A percentile compares a stretch with the other conserved stretches of the same genome.
These are phyloP conservation scores for Chaetomium tenue DNA, from an alignment of 495 filamentous ascomycete species.

Conservation along the genomic window DNA sequence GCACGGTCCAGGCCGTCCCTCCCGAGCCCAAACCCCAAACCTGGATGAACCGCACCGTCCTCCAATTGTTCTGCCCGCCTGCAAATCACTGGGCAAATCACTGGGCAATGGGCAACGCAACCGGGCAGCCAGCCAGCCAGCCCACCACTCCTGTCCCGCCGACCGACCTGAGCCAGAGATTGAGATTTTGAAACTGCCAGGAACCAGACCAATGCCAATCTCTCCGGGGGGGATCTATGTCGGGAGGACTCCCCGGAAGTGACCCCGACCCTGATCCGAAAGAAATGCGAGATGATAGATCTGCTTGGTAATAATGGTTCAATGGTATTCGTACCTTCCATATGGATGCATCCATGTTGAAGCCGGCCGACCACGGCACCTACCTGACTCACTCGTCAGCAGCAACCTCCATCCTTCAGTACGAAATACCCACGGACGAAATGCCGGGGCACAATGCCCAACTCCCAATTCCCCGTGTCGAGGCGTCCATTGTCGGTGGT, in stretches of 20 bases:
- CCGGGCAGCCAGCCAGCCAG: too few species aligned
- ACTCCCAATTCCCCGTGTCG: neutral
- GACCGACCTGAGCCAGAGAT: neutral
- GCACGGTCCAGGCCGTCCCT: slow-evolving; percentile 12
- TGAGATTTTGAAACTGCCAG: neutral
- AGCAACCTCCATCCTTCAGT: too few species aligned
- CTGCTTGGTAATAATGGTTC: neutral
- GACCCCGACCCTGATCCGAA: neutral
- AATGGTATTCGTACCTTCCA: neutral
- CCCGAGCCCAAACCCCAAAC: neutral
- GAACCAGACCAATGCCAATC: neutral
- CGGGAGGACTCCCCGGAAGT: neutral
- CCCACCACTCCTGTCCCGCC: too few species aligned
- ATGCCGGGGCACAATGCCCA: neutral
- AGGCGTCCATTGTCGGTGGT: neutral
- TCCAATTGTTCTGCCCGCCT: too few species aligned
- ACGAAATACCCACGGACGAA: too few species aligned
- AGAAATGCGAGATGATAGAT: neutral
- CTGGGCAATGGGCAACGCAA: too few species aligned
- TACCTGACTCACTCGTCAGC: too few species aligned
- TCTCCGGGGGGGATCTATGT: neutral
- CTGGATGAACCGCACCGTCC: neutral
- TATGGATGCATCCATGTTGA: too few species aligned
- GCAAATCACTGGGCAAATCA: too few species aligned
- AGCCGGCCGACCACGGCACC: too few species aligned